Base-by-base conservation (phyloP, 331 rosid species). In the Arachis monticola region DNA sequence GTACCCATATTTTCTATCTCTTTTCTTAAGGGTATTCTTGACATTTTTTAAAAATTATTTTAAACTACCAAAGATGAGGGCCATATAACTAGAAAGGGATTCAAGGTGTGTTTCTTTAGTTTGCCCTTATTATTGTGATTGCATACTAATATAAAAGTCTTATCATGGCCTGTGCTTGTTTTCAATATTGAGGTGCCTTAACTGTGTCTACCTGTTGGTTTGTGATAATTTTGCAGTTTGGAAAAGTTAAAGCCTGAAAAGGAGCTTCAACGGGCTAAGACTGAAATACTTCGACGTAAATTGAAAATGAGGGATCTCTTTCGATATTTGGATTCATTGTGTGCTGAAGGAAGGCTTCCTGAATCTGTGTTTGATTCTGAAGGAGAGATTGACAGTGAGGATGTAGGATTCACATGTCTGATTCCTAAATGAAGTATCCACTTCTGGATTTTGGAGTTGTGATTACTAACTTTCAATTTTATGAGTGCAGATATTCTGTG, bases 311-410 rank as follows among this genome's bases (percentile, higher is more conserved):
- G 99, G 88, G 98, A 95, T 78, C 79, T 95, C 55, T 95, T 95
- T 92, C 90, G 75, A 80, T 85, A 76, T 77, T 87, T 95, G 83
- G 96, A 92, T 83, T 80, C 88, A 47, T 83, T 92, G 46, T 92
- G 99, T 83, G 89, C 90, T 0, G 89, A 89, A 85, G 99, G 99
- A 80, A 87, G 80, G 86, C 79, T 92, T 79, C 91, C 96, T 59
- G 81, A 90, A 63, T 83, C 98, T 73, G 73, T 87, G 67, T 95
- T 95, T 77, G 99, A 95, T 85, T 88, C 96, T n/a, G 89, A 89
- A 74, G 98, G 99, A 83, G 90, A 90, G 90, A 92, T 95, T 85
- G 89, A 84, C 87, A 87, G 98, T 86, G 98, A 95, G 84, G 98
- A 95, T 92, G 99, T 95, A 88, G 76, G 76, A 96, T 78, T 74